Evolutionary conservation across 306 rosid genomes (phyloP).

Genomic region (Oemleria cerasiformis): DNA sequence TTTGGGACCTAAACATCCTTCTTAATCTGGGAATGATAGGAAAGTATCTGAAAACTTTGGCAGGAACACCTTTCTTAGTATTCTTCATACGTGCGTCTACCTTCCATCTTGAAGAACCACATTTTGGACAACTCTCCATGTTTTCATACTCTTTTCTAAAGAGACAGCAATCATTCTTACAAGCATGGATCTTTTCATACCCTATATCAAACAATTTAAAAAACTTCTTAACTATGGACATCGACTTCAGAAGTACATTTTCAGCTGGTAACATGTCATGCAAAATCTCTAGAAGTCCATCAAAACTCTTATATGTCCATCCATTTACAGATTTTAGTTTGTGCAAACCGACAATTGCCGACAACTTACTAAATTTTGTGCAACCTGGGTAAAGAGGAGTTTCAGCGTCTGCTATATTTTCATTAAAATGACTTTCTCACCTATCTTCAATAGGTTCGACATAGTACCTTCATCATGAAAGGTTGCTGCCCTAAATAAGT

Average conservation of each 20-base stretch:
- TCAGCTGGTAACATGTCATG: not conserved
- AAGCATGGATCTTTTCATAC: slow-evolving; percentile 4
- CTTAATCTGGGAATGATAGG: too few relatives aligned
- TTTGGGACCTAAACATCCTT: too few relatives aligned
- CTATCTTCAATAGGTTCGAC: too few relatives aligned
- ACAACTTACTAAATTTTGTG: not conserved
- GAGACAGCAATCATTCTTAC: not conserved
- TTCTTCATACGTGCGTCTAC: not conserved
- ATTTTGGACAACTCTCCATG: not conserved
- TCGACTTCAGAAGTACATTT: not conserved
- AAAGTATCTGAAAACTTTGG: not conserved
- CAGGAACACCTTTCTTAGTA: not conserved
- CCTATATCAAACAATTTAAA: not conserved
- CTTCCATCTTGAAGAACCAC: slow-evolving; percentile 10
- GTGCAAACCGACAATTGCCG: not conserved
- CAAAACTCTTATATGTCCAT: not conserved
- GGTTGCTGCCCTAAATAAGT: too few relatives aligned
- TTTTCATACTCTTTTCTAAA: not conserved
- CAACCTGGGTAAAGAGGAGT: not conserved
- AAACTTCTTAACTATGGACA: too few relatives aligned
- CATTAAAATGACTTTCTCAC: too few relatives aligned
- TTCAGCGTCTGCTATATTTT: too few relatives aligned
- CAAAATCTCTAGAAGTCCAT: not conserved
- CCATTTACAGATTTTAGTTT: not conserved
- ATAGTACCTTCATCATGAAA: too few relatives aligned